Base-by-base conservation (phyloP, 2,329 filamentous ascomycete genomes). In the Colletotrichum somersetense region DNA sequence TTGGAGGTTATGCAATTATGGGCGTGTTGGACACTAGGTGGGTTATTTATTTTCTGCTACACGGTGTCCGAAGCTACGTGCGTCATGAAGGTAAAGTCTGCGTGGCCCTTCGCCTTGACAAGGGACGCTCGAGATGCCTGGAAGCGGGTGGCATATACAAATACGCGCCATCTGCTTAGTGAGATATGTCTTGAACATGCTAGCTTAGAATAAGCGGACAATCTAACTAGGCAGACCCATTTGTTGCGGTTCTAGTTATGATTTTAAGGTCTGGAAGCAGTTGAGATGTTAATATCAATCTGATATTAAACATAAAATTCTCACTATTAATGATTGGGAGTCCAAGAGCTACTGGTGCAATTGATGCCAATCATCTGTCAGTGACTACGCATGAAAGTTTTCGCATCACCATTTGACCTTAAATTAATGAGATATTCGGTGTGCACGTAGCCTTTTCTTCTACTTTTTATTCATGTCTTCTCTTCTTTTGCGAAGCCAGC, bases 21-120 rank as follows among this genome's bases (percentile, higher is more conserved):
- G 50, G 16, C 5, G 16, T n/a, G 2, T 1, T 56, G 23, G n/a
- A 30, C 1, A 18, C 1, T 1, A 0, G 0, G 20, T 1, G 16
- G 5, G 1, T 11, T 40, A 11, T 46, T 57, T 18, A 6, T 20
- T 4, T 64, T 64, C 8, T 18, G 26, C 11, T 56, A 33, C 38
- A 26, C 44, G 20, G 38, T 65, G 1, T 18, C 12, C 2, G 38
- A 23, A 2, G 16, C 12, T 6, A 5, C 62, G 18, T 30, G 40
- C 11, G 26, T 10, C 1, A 2, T 61, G 18, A 16, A 30, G 2
- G 5, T 14, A 8, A 18, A 42, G 10, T 40, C 57, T 1, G 26
- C 40, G 7, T 61, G 40, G 57, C 16, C 42, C 7, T 20, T 61
- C 1, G 5, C 16, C 8, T n/a, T 61, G 40, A 5, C 10, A 20